Percentiles rank a stretch among this genome's conserved stretches.
These are phyloP conservation scores for Talaromyces sp. DNA, from an alignment of 2,329 filamentous ascomycete species.

Conservation along the genomic window DNA sequence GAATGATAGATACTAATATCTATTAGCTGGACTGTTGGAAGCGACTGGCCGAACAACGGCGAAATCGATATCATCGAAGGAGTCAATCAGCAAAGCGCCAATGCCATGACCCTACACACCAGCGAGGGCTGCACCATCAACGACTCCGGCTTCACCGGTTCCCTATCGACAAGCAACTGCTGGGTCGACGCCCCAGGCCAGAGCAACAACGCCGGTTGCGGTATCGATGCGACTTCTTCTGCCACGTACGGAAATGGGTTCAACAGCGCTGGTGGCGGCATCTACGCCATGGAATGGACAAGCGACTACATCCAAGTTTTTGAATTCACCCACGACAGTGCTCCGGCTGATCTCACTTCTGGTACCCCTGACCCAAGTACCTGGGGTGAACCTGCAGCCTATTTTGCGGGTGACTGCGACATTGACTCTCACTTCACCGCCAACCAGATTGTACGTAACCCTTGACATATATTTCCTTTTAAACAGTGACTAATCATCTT, in stretches of 20 bases:
- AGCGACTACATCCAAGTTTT: slow-evolving; percentile 69
- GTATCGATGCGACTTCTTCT: slow-evolving; percentile 51
- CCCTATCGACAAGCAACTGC: slow-evolving; percentile 57
- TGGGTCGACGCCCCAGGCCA: slow-evolving; percentile 49
- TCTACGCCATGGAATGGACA: slow-evolving; percentile 78
- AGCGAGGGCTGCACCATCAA: slow-evolving; percentile 58
- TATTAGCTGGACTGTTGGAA: slow-evolving; percentile 57
- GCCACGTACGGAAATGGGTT: slow-evolving; percentile 66
- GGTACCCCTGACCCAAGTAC: slow-evolving; percentile 61
- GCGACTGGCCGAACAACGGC: slow-evolving; percentile 67
- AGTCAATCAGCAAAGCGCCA: slow-evolving; percentile 61
- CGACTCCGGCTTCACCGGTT: slow-evolving; percentile 50
- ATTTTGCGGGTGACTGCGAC: slow-evolving; percentile 69
- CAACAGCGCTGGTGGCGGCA: slow-evolving; percentile 66
- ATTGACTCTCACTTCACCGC: slow-evolving; percentile 68
- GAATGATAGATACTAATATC: background rate
- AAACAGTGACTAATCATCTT: background rate
- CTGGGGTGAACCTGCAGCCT: slow-evolving; percentile 70
- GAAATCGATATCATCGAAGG: slow-evolving; percentile 83
- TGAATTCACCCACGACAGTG: slow-evolving; percentile 71
- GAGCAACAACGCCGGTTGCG: slow-evolving; percentile 58
- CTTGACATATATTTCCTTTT: background rate
- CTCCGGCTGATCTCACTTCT: slow-evolving; percentile 67
- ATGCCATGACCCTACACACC: slow-evolving; percentile 69
- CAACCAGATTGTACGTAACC: slow-evolving; percentile 61